phyloP scores from a whole-genome alignment of 139 green algal species.

The Gonium pectorale region DNA sequence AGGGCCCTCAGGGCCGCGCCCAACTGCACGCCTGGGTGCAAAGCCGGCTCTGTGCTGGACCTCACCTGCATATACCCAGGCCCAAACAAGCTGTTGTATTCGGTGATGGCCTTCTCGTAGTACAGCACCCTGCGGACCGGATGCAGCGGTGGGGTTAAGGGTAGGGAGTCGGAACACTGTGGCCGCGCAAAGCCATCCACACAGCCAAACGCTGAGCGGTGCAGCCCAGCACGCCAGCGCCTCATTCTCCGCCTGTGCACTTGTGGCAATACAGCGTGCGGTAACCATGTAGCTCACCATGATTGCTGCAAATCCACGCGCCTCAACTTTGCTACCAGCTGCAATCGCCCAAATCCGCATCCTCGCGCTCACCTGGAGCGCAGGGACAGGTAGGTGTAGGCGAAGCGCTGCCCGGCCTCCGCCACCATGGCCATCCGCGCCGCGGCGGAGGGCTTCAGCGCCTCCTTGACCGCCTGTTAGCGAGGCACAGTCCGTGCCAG shows the following conservation, averaged over 20 bases:
- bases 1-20: not conserved
- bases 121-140: constrained; percentile 1
- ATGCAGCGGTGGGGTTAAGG: no score
- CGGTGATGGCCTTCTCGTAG: constrained; percentile 18
- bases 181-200: no score
- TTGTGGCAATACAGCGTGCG: not conserved
- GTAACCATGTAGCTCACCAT: not conserved
- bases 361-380: not conserved
- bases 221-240: not conserved
- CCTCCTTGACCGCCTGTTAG: not conserved
- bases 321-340: not conserved
- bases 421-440: not conserved
- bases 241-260: not conserved
- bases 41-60: not conserved
- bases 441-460: not conserved
- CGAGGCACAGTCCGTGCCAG: not conserved
- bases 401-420: constrained; percentile 13
- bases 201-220: not conserved
- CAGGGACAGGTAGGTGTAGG: constrained; percentile 35
- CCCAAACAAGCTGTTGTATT: constrained; percentile 19
- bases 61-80: constrained; percentile 22
- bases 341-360: not conserved
- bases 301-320: not conserved
- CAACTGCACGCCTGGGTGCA: not conserved
- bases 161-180: no score